Evolutionary conservation across 1,284 basidiomycete genomes (phyloP).

Genomic region (Malassezia japonica): DNA sequence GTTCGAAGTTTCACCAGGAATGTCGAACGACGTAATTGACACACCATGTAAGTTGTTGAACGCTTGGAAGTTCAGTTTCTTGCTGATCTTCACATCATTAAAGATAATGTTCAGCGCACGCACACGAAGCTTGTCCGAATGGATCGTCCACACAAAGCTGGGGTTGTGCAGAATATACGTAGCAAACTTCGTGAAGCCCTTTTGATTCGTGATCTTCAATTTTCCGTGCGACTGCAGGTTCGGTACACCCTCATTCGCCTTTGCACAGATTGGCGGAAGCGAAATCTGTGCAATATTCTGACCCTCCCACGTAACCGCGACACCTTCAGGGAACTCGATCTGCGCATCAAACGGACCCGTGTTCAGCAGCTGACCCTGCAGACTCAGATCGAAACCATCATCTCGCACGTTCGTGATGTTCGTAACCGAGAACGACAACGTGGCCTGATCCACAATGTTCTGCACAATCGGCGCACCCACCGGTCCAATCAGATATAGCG

Average conservation of each 20-base stretch:
- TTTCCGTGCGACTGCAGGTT: constrained; percentile 53
- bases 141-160: constrained; percentile 63
- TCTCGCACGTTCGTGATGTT: constrained; percentile 56
- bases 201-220: constrained; percentile 43
- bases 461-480: constrained; percentile 57
- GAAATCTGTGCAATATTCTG: constrained; percentile 60
- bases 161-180: constrained; percentile 61
- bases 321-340: constrained; percentile 43
- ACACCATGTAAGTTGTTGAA: constrained; percentile 59
- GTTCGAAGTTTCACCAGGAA: constrained; percentile 57
- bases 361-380: constrained; percentile 38
- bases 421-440: constrained; percentile 57
- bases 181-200: constrained; percentile 59
- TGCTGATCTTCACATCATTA: constrained; percentile 59
- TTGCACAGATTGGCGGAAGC: constrained; percentile 61
- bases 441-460: constrained; percentile 58
- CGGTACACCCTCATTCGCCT: constrained; percentile 61
- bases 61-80: constrained; percentile 61
- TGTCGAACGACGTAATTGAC: constrained; percentile 59
- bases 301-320: constrained; percentile 60
- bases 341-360: constrained; percentile 53
- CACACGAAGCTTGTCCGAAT: constrained; percentile 58
- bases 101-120: constrained; percentile 63
- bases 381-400: constrained; percentile 46
- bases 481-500: constrained; percentile 61